Base-by-base conservation (phyloP, 2,329 filamentous ascomycete species). In the Pleoardoris graminearum region DNA sequence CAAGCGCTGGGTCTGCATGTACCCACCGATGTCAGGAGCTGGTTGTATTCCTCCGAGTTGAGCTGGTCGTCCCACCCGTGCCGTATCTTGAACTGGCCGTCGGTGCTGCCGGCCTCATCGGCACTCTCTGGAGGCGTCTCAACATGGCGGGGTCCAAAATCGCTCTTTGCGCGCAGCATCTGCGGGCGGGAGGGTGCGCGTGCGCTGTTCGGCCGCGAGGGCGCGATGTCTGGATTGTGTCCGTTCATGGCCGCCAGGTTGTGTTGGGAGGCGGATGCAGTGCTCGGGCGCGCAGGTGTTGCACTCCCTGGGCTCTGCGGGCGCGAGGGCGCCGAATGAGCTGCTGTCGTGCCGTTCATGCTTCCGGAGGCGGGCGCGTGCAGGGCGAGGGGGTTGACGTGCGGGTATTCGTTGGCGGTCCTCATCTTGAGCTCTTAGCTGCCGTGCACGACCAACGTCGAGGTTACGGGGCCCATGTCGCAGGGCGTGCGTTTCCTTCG, bases 1-100 rank as follows among this genome's bases (percentile, higher is more conserved):
- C 27, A 5, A 29, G 11, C 29, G 11, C 19, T 29, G 21, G 7
- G 27, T 21, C 4, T 22, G 25, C 27, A n/a, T 8, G 33, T 17
- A 48, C 47, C 36, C 77, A 91, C 88, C 70, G 88, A 91, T 47
- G 89, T 90, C 58, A 96, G 80, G 60, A 91, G 83, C 51, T 89
- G 88, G 63, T 95, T 88, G 66, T 95, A 92, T 68, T 96, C 91
- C 62, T 91, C 89, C 4, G 89, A 95, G 68, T 91, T 89, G 71
- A 96, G 91, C 73, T 96, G 91, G 62, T 92, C 89, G 69, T 96
- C 91, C 78, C 94, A 97, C 42, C 92, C 92, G 76, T 97, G 92
- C 43, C 92, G 84, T 71, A 87, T 83, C 57, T 80, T 72, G 69
- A 80, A 82, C 57, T 79, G 76, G 59, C 78, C 81, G 56, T 82